These are phyloP conservation scores for Megacollybia marginata DNA, from an alignment of 768 basidiomycete species.

Conservation along the genomic window DNA sequence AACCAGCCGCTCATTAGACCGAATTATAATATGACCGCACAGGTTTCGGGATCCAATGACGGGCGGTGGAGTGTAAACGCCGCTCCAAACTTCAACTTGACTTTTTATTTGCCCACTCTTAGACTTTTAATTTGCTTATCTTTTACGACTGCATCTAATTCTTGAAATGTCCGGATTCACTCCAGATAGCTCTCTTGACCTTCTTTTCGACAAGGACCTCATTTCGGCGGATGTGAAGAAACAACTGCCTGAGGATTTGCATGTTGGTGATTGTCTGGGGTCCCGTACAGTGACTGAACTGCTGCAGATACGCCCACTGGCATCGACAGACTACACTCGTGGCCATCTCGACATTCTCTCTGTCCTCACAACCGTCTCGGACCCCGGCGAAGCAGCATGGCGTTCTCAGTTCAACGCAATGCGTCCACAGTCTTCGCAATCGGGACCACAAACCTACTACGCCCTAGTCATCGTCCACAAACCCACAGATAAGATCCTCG, in stretches of 20 bases:
- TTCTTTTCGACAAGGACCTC: conserved; percentile 67
- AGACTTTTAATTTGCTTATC: background rate
- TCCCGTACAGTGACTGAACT: background rate
- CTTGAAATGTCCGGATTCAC: conserved; percentile 21
- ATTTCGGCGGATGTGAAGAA: conserved; percentile 59
- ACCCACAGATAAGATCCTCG: conserved; percentile 72
- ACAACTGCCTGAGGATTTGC: conserved; percentile 56
- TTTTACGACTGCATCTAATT: background rate
- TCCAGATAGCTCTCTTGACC: conserved; percentile 60
- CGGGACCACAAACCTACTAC: conserved; percentile 63
- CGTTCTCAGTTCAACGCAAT: conserved; percentile 57
- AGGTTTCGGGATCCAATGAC: too few relatives aligned
- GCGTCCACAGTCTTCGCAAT: conserved; percentile 20
- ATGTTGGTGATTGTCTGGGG: conserved; percentile 35
- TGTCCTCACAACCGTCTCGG: conserved; percentile 63
- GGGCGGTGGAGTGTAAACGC: background rate
- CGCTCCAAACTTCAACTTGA: background rate
- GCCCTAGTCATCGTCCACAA: conserved; percentile 78
- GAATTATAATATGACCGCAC: too few relatives aligned
- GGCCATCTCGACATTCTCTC: conserved; percentile 81
- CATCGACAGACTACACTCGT: conserved; percentile 74
- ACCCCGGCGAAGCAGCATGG: conserved; percentile 65
- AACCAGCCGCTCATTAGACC: too few relatives aligned
- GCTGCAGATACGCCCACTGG: conserved; percentile 79
- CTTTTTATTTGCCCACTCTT: background rate